Percentiles rank a stretch among this genome's conserved stretches.
phyloP scores from a whole-genome alignment of 2,329 filamentous ascomycete genomes.

The Ophiostoma himal-ulmi region DNA sequence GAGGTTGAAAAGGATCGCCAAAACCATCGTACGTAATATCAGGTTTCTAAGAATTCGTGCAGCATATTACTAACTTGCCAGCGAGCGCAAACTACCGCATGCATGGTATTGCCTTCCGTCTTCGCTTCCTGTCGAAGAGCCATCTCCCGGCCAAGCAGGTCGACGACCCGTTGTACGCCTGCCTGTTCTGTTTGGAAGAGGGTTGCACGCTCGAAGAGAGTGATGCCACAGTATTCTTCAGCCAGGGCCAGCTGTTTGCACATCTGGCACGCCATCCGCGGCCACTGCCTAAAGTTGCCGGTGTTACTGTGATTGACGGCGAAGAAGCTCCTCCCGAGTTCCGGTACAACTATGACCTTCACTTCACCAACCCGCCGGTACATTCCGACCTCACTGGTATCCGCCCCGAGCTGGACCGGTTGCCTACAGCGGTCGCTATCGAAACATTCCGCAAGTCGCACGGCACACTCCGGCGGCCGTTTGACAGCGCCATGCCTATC shows the following conservation, averaged over 20 bases:
- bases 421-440: conserved; percentile 43
- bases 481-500: conserved; percentile 26
- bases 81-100: conserved; percentile 45
- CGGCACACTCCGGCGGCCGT: conserved; percentile 35
- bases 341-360: conserved; percentile 49
- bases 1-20: conserved; percentile 49
- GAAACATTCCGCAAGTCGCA: conserved; percentile 45
- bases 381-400: conserved; percentile 41
- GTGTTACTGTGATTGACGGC: conserved; percentile 45
- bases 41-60: background rate
- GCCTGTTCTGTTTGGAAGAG: conserved; percentile 48
- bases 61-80: conserved; percentile 24
- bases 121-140: conserved; percentile 52
- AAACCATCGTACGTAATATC: conserved; percentile 39
- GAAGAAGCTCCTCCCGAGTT: conserved; percentile 37
- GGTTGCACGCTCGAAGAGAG: conserved; percentile 48
- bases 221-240: conserved; percentile 54
- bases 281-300: conserved; percentile 45
- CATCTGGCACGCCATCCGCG: conserved; percentile 50
- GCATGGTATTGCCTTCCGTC: conserved; percentile 44
- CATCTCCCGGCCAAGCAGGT: conserved; percentile 46
- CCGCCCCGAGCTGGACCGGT: conserved; percentile 36
- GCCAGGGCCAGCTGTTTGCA: conserved; percentile 46
- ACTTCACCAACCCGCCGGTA: conserved; percentile 40
- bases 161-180: conserved; percentile 51